phyloP scores from a whole-genome alignment of 2,329 filamentous ascomycete species.

The Pleurostoma richardsiae region DNA sequence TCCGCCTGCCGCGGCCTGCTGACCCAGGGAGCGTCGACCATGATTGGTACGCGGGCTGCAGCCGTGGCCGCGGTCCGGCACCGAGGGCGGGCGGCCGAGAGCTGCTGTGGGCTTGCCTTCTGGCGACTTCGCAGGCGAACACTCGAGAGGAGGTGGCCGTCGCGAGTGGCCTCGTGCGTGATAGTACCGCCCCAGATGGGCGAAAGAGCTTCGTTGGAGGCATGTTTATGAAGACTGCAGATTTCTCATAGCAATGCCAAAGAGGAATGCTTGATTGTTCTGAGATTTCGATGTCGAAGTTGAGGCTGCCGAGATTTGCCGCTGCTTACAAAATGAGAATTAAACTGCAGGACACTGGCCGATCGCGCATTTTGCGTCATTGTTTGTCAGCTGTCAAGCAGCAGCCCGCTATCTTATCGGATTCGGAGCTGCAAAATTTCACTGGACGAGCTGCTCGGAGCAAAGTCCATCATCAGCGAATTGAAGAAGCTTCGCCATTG shows the following conservation, averaged over 20 bases:
- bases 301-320: neutral
- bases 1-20: conserved; percentile 45
- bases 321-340: neutral
- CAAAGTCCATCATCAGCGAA: neutral
- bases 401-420: too few species aligned
- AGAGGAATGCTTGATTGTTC: neutral
- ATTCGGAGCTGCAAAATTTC: neutral
- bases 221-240: conserved; percentile 10
- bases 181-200: conserved; percentile 9
- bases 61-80: conserved; percentile 16
- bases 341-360: neutral
- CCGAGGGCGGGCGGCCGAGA: conserved; percentile 16
- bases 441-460: neutral
- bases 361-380: neutral
- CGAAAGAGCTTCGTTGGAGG: conserved; percentile 14
- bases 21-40: conserved; percentile 8
- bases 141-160: conserved; percentile 5
- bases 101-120: conserved; percentile 18
- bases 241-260: neutral
- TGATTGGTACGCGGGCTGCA: conserved; percentile 7
- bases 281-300: conserved; percentile 7
- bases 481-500: neutral
- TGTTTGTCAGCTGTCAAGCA: too few species aligned
- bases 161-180: conserved; percentile 9
- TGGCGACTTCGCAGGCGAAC: conserved; percentile 14